These are phyloP conservation scores for Phialocephala subalpina DNA, from an alignment of 2,329 filamentous ascomycete genomes.

Conservation along the genomic window DNA sequence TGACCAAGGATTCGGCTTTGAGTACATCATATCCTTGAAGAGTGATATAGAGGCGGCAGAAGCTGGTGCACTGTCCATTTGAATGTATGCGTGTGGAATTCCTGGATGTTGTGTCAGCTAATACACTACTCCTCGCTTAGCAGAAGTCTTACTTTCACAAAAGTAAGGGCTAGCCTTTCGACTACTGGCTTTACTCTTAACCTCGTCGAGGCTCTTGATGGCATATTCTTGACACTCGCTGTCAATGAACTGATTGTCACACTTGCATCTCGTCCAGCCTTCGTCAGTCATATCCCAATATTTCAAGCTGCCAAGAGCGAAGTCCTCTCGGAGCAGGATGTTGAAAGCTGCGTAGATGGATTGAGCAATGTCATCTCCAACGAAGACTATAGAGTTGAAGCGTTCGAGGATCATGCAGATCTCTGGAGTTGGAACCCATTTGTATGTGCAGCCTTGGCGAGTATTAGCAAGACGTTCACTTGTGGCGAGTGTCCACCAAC, in stretches of 20 bases:
- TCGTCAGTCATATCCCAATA: slow-evolving; percentile 48
- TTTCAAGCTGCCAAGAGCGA: slow-evolving; percentile 49
- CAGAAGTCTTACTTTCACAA: slow-evolving; percentile 29
- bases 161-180: slow-evolving; percentile 27
- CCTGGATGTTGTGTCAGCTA: slow-evolving; percentile 34
- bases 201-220: slow-evolving; percentile 36
- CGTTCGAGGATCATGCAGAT: slow-evolving; percentile 54
- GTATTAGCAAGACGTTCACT: not conserved
- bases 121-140: not conserved
- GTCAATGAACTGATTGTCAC: slow-evolving; percentile 50
- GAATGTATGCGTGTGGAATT: slow-evolving; percentile 48
- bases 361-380: slow-evolving; percentile 50
- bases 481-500: slow-evolving; percentile 12
- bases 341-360: slow-evolving; percentile 54
- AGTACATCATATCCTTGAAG: slow-evolving; percentile 44
- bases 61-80: slow-evolving; percentile 44
- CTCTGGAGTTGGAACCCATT: slow-evolving; percentile 50
- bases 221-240: slow-evolving; percentile 42
- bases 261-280: slow-evolving; percentile 46
- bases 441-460: slow-evolving; percentile 49
- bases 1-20: slow-evolving; percentile 45
- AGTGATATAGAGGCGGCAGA: slow-evolving; percentile 37
- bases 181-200: slow-evolving; percentile 27
- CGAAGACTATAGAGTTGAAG: slow-evolving; percentile 51
- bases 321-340: slow-evolving; percentile 51